Conservation (phyloP, 192 early-diverging fungal genomes). For the Tieghemiomyces parasiticus region DNA sequence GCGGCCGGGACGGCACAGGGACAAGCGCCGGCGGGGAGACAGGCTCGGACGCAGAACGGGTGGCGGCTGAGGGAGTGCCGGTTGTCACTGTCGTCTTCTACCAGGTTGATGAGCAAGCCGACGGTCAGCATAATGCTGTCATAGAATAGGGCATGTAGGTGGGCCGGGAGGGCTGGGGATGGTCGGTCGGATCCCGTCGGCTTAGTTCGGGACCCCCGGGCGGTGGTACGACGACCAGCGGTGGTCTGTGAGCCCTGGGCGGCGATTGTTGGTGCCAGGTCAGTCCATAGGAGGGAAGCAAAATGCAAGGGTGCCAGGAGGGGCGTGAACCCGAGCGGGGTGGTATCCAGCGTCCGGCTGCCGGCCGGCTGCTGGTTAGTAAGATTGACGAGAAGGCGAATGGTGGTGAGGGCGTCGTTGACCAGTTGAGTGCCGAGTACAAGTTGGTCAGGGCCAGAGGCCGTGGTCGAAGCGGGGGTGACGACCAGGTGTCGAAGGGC, state of each 20-base stretch:
- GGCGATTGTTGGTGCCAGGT: neutral
- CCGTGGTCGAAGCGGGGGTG: neutral
- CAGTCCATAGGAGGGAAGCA: neutral
- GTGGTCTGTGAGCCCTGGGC: no score
- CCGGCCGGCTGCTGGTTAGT: conserved; percentile 5
- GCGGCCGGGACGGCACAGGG: neutral
- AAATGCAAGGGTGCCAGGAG: neutral
- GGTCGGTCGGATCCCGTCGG: neutral
- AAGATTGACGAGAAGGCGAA: conserved; percentile 9
- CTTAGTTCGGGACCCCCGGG: neutral
- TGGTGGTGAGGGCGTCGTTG: neutral
- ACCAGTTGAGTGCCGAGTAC: no score
- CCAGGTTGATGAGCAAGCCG: conserved; percentile 9
- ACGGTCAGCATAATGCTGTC: conserved; percentile 9
- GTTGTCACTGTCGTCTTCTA: neutral
- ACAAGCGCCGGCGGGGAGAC: neutral
- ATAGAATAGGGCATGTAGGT: neutral
- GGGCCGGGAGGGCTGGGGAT: neutral
- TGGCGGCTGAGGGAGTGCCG: neutral
- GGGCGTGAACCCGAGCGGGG: neutral
- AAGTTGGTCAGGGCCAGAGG: neutral
- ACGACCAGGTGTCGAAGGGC: neutral
- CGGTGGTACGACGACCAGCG: neutral
- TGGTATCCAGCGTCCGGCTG: neutral
- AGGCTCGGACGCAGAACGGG: neutral